phyloP scores from a whole-genome alignment of 2,329 filamentous ascomycete genomes.

The Epichloe gansuensis region DNA sequence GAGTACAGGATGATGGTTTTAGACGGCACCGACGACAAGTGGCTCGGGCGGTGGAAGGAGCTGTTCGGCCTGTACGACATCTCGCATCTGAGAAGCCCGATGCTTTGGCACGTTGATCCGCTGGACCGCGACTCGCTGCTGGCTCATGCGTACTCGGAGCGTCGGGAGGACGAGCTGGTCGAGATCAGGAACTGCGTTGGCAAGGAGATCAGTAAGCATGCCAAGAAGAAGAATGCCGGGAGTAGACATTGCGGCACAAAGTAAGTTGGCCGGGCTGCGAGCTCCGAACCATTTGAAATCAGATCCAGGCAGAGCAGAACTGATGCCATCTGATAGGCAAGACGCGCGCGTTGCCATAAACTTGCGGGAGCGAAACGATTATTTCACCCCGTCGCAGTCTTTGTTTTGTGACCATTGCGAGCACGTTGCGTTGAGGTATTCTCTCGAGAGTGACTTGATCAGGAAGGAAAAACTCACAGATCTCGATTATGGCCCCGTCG shows the following conservation, averaged over 20 bases:
- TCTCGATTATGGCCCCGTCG: constrained; percentile 43
- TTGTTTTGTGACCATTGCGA: constrained; percentile 52
- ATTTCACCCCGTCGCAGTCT: constrained; percentile 49
- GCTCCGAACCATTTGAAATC: not conserved
- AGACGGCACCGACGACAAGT: constrained; percentile 48
- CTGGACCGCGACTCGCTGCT: constrained; percentile 61
- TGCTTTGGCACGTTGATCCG: constrained; percentile 75
- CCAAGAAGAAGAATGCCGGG: constrained; percentile 47
- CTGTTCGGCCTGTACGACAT: constrained; percentile 60
- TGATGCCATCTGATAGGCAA: constrained; percentile 19
- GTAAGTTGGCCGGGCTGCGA: constrained; percentile 17
- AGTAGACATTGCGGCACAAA: constrained; percentile 26
- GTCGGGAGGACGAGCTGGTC: constrained; percentile 48
- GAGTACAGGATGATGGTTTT: constrained; percentile 46
- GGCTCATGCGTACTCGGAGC: constrained; percentile 50
- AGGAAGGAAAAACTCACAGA: constrained; percentile 46
- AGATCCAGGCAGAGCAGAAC: not conserved
- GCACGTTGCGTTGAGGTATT: constrained; percentile 43
- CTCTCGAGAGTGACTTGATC: constrained; percentile 34
- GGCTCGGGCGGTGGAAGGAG: constrained; percentile 60
- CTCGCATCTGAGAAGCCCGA: constrained; percentile 58
- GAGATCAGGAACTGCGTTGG: constrained; percentile 66
- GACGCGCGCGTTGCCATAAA: constrained; percentile 42
- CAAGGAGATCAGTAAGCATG: constrained; percentile 69
- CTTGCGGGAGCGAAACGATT: constrained; percentile 55